Evolutionary conservation across 768 basidiomycete species (phyloP).

Genomic region (Rhodotorula kratochvilovae): DNA sequence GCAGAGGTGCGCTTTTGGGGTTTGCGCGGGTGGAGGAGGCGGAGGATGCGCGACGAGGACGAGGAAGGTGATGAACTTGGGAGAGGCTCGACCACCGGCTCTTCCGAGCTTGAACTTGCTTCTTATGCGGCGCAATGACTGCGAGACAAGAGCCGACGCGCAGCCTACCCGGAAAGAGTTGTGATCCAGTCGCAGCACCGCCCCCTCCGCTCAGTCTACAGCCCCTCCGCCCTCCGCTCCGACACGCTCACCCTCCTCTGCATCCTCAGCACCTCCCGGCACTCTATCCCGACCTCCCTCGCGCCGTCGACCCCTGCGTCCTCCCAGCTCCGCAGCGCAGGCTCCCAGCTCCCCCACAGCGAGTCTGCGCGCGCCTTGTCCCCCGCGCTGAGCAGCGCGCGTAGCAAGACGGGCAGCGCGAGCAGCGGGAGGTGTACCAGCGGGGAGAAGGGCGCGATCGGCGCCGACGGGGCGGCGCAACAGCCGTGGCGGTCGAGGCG

Average conservation of each 20-base stretch:
- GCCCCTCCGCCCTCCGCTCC: too few species aligned
- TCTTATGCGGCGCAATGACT: too few species aligned
- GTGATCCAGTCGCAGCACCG: too few species aligned
- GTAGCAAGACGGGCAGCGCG: constrained; percentile 27
- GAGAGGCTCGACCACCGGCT: too few species aligned
- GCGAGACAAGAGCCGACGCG: too few species aligned
- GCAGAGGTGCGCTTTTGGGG: too few species aligned
- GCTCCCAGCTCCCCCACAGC: constrained; percentile 42
- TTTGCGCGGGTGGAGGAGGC: too few species aligned
- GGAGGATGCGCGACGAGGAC: too few species aligned
- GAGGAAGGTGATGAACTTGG: too few species aligned
- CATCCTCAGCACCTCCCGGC: constrained; percentile 35
- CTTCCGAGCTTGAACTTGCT: too few species aligned
- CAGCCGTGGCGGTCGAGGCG: neutral
- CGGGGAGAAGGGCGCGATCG: constrained; percentile 4
- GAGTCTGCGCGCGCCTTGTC: neutral
- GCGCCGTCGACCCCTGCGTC: constrained; percentile 40
- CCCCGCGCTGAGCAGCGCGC: neutral
- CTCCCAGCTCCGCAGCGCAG: constrained; percentile 39
- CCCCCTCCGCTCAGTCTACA: too few species aligned
- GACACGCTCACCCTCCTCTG: neutral
- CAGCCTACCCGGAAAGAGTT: too few species aligned
- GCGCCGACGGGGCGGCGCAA: neutral
- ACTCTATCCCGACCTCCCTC: constrained; percentile 39
- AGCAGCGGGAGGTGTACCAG: constrained; percentile 33